Base-by-base conservation (phyloP, 495 filamentous ascomycete species). In the Penicillium dipodomyicola region DNA sequence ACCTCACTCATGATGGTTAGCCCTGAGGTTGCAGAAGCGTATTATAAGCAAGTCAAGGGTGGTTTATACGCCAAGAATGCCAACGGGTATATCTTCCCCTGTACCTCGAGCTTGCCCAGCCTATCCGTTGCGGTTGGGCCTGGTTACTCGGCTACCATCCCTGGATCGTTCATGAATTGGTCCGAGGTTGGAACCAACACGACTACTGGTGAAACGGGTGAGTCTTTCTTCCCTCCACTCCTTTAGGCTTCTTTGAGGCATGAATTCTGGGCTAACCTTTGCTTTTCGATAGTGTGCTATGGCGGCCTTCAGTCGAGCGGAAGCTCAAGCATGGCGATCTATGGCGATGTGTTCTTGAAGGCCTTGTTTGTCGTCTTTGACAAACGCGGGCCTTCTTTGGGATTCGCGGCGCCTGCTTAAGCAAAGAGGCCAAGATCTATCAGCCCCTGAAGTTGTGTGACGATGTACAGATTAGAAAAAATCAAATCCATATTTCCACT, bases 281-380 rank as follows among this genome's bases (percentile, higher is more conserved):
- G 23, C 29, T 39, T 11, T 19, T 51, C 35, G 42, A 45, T 53
- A 89, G 85, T 79, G 40, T 91, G 88, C 75, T 88, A 84, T 58
- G 87, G 87, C 53, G 88, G 86, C 54, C 62, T 91, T 41, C 88
- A 90, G 74, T 82, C 82, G 12, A 88, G 82, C 39, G 59, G 62
- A 9, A 80, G 79, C 5, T 76, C 77, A 14, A 69, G 67, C 4
- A 63, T 90, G 57, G 84, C 90, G 66, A 87, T 95, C 65, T 87
- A 85, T 60, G 90, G 90, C 11, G 89, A 92, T 62, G 80, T 88
- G 56, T 86, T 95, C 65, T 84, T 95, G 65, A 90, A 90, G 72
- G 80, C 86, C 20, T 82, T 88, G 62, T 93, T 90, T 66, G 87
- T 89, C 20, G 87, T 87, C 17, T 93, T 93, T 62, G 86, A 95